phyloP scores from a whole-genome alignment of 495 filamentous ascomycete species.

The Hyaloscypha bicolor region DNA sequence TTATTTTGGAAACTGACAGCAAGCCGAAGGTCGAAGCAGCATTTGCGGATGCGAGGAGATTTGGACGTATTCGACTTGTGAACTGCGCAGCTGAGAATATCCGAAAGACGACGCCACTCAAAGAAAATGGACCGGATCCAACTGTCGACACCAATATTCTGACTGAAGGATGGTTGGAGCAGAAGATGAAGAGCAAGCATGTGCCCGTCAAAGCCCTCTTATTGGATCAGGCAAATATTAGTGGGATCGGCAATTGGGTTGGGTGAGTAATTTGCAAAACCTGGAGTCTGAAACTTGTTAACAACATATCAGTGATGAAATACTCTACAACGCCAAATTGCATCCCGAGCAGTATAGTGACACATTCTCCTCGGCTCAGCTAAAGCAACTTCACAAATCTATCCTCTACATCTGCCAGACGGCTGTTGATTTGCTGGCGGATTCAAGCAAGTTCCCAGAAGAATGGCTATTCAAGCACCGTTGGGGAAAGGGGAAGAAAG shows the following conservation, averaged over 20 bases:
- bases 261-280: slow-evolving; percentile 42
- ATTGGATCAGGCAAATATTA: slow-evolving; percentile 86
- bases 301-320: slow-evolving; percentile 68
- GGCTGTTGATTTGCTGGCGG: slow-evolving; percentile 77
- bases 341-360: slow-evolving; percentile 94
- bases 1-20: slow-evolving; percentile 66
- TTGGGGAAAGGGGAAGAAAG: slow-evolving; percentile 89
- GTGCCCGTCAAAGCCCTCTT: slow-evolving; percentile 86
- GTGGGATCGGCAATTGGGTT: slow-evolving; percentile 97
- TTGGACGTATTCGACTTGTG: slow-evolving; percentile 78
- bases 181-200: slow-evolving; percentile 70
- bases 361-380: slow-evolving; percentile 71
- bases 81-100: slow-evolving; percentile 77
- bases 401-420: slow-evolving; percentile 78
- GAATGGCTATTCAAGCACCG: slow-evolving; percentile 92
- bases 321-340: slow-evolving; percentile 81
- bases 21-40: slow-evolving; percentile 67
- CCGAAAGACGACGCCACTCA: slow-evolving; percentile 73
- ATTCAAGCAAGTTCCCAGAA: slow-evolving; percentile 81
- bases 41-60: slow-evolving; percentile 79
- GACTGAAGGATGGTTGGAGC: slow-evolving; percentile 67
- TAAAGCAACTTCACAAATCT: slow-evolving; percentile 69
- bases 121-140: slow-evolving; percentile 92
- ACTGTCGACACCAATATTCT: slow-evolving; percentile 78
- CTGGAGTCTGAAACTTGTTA: neutral